These are phyloP conservation scores for Austroboletus novae-zelandiae DNA, from an alignment of 1,284 basidiomycete genomes.

Conservation along the genomic window DNA sequence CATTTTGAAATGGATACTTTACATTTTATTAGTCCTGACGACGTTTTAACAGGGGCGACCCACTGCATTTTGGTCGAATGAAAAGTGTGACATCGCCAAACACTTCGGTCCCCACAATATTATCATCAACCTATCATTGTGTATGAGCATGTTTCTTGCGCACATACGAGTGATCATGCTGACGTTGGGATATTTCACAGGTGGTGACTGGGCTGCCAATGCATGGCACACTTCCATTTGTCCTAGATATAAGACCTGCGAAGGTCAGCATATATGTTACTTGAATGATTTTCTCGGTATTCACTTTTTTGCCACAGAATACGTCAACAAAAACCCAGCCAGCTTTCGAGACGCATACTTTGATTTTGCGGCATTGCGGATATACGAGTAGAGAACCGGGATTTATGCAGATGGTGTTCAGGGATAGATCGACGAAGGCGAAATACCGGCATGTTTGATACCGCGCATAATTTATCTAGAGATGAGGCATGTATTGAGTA, in stretches of 20 bases:
- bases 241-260: slow-evolving; percentile 26
- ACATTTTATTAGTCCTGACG: no score
- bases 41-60: slow-evolving; percentile 31
- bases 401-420: not conserved
- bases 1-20: not conserved
- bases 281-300: not conserved
- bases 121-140: slow-evolving; percentile 40
- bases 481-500: no score
- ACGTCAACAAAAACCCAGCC: slow-evolving; percentile 36
- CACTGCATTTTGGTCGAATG: slow-evolving; percentile 34
- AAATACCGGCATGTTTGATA: slow-evolving; percentile 13
- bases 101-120: slow-evolving; percentile 38
- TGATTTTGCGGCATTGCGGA: slow-evolving; percentile 46
- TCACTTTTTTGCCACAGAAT: slow-evolving; percentile 20
- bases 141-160: slow-evolving; percentile 16
- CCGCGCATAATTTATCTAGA: not conserved
- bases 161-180: not conserved
- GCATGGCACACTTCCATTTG: slow-evolving; percentile 33
- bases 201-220: slow-evolving; percentile 43
- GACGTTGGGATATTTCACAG: slow-evolving; percentile 13
- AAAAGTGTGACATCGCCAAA: slow-evolving; percentile 29
- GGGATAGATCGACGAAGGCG: slow-evolving; percentile 2
- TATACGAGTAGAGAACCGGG: slow-evolving; percentile 36
- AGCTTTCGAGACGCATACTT: slow-evolving; percentile 53
- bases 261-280: slow-evolving; percentile 11